Evolutionary conservation across 176 grass and related monocot genomes (phyloP), one percentile per base, ranked within the genome.

Genomic region (Hyparrhenia diplandra): DNA sequence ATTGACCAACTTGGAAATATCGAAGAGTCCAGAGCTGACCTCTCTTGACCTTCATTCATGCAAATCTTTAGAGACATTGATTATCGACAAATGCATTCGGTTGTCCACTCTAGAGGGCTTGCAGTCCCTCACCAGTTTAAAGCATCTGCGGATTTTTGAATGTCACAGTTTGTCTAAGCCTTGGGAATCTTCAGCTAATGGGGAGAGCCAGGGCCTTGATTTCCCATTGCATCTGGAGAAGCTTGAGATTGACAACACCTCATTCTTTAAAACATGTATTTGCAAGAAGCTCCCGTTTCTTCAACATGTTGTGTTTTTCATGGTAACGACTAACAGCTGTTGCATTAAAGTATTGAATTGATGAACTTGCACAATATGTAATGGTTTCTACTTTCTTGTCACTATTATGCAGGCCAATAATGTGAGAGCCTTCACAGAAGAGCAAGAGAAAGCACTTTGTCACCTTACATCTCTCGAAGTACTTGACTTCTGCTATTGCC

Each of bases 401-500:
- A 40, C 40, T 71, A 24, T 8, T 71, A 24, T 71, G 68, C 68
- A 71, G 68, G 68, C 40, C 13, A 71, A 71, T 24, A 45, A 71
- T 45, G 40, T 71, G 40, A 71, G 6, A 28, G 39, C 68, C 40
- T 71, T 71, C 37, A 71, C 40, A 17, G 40, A 71, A 10, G 68
- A 71, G 11, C n/a, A 70, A 28, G 68, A 71, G 25, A 45, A 24
- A 24, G 39, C 68, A 45, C 68, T 62, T 73, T 3, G 7, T 25
- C 32, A 75, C 32, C 73, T 75, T 35, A 75, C 21, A 75, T 75
- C 32, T 75, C 31, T 75, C 51, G 32, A 75, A 24, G 52, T 37
- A 75, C 31, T 75, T 75, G 73, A 75, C 14, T 75, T 75, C 34
- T 75, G 49, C 32, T 75, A 75, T 75, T 75, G 73, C 32, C 52